Evolutionary conservation across 2,329 filamentous ascomycete genomes (phyloP).

Genomic region (Alternaria atra): DNA sequence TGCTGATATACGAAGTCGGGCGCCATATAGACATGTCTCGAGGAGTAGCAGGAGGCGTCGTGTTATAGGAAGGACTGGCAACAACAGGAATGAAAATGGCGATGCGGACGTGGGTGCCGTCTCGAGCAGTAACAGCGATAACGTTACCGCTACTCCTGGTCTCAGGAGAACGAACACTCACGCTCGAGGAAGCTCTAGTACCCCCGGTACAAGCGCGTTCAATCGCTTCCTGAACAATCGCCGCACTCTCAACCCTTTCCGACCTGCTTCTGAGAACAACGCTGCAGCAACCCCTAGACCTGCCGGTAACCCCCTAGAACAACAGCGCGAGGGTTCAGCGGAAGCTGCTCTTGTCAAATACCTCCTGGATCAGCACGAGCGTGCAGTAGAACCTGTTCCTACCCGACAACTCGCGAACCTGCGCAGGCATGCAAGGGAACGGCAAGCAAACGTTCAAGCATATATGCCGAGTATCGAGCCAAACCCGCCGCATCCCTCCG

Average conservation of each 20-base stretch:
- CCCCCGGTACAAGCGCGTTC: neutral
- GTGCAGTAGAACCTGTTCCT: neutral
- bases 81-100: neutral
- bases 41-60: constrained; percentile 2
- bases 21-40: constrained; percentile 5
- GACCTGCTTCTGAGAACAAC: neutral
- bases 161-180: neutral
- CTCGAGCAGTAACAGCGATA: neutral
- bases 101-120: neutral
- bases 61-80: neutral
- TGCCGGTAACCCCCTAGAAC: neutral
- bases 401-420: neutral
- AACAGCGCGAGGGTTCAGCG: neutral
- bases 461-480: neutral
- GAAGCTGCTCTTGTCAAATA: neutral
- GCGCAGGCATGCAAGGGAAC: neutral
- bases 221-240: neutral
- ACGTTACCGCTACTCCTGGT: neutral
- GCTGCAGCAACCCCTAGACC: neutral
- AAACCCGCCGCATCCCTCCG: neutral
- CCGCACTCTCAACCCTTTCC: neutral
- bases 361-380: neutral
- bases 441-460: neutral
- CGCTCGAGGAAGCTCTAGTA: neutral
- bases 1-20: constrained; percentile 17